A percentile compares a stretch with the other conserved stretches of the same genome.
phyloP scores from a whole-genome alignment of 208 protist genomes.

The Crithidia expoeki region DNA sequence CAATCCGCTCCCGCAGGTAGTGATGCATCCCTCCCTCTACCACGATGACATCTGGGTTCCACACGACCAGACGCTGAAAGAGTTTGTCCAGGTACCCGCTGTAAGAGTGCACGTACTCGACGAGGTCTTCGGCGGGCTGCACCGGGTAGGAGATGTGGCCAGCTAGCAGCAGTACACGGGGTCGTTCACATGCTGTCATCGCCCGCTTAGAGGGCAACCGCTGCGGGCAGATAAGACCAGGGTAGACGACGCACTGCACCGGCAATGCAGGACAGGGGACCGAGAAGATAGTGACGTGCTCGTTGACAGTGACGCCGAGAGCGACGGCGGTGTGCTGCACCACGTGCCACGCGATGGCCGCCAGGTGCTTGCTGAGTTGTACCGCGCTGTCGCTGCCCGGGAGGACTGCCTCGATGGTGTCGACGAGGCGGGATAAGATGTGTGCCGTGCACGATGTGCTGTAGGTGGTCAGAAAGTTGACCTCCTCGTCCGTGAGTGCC shows the following conservation, averaged over 20 bases:
- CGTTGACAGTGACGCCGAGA: conserved; percentile 14
- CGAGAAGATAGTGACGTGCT: conserved; percentile 26
- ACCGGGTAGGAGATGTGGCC: conserved; percentile 56
- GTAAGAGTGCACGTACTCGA: conserved; percentile 67
- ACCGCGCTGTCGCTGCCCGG: neutral
- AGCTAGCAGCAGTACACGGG: conserved; percentile 66
- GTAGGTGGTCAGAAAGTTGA: conserved; percentile 7
- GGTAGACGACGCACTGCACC: conserved; percentile 30
- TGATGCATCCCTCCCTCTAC: conserved; percentile 82
- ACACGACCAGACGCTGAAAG: conserved; percentile 68
- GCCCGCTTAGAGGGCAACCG: conserved; percentile 32
- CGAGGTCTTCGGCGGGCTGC: conserved; percentile 38
- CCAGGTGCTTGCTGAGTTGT: conserved; percentile 21
- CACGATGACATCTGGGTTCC: conserved; percentile 70
- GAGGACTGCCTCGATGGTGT: neutral
- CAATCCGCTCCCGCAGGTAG: conserved; percentile 63
- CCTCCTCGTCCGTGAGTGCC: neutral
- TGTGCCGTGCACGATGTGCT: conserved; percentile 18
- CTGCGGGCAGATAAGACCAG: conserved; percentile 22
- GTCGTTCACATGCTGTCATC: conserved; percentile 37
- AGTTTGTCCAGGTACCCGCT: conserved; percentile 70
- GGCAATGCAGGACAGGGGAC: conserved; percentile 6
- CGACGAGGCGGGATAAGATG: conserved; percentile 9
- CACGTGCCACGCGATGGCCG: conserved; percentile 24
- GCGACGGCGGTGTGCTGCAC: conserved; percentile 28